Conservation (phyloP, 768 basidiomycete genomes). For the Gelatoporia subvermispora region DNA sequence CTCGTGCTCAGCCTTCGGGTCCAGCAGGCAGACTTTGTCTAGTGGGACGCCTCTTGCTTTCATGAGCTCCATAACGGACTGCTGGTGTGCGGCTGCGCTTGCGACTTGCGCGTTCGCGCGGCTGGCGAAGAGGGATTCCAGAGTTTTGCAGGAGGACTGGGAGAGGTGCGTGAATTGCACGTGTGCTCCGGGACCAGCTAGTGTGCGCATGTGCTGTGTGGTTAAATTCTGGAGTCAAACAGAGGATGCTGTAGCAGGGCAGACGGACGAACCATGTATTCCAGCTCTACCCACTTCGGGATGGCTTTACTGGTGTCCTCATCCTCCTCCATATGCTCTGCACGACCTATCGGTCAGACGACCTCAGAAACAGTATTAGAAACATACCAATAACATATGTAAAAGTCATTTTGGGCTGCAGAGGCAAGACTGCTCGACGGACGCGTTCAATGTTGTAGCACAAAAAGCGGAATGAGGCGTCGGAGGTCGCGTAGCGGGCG, state of each 20-base stretch:
- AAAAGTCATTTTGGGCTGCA: slow-evolving; percentile 24
- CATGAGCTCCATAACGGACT: slow-evolving; percentile 59
- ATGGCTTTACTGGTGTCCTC: slow-evolving; percentile 66
- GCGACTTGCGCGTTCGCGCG: slow-evolving; percentile 21
- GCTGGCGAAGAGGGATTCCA: slow-evolving; percentile 32
- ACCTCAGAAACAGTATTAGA: background rate
- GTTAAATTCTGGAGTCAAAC: slow-evolving; percentile 1
- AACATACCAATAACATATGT: slow-evolving; percentile 23
- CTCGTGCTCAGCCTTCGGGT: slow-evolving; percentile 73
- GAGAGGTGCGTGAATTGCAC: slow-evolving; percentile 90
- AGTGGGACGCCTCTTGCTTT: slow-evolving; percentile 35
- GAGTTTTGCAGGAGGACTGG: slow-evolving; percentile 52
- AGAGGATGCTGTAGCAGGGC: slow-evolving; percentile 2
- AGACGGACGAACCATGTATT: slow-evolving; percentile 65
- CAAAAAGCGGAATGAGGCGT: no score
- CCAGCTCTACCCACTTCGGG: slow-evolving; percentile 89
- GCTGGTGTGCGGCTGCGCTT: slow-evolving; percentile 41
- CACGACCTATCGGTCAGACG: background rate
- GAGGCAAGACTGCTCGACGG: no score
- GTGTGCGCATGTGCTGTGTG: slow-evolving; percentile 72
- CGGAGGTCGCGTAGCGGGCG: no score
- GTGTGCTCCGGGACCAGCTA: slow-evolving; percentile 60
- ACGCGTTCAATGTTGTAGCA: no score
- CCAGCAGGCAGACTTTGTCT: slow-evolving; percentile 82
- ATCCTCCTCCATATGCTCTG: slow-evolving; percentile 96